Base-by-base conservation (phyloP, 1,284 basidiomycete species). In the Sporisorium reilianum region DNA sequence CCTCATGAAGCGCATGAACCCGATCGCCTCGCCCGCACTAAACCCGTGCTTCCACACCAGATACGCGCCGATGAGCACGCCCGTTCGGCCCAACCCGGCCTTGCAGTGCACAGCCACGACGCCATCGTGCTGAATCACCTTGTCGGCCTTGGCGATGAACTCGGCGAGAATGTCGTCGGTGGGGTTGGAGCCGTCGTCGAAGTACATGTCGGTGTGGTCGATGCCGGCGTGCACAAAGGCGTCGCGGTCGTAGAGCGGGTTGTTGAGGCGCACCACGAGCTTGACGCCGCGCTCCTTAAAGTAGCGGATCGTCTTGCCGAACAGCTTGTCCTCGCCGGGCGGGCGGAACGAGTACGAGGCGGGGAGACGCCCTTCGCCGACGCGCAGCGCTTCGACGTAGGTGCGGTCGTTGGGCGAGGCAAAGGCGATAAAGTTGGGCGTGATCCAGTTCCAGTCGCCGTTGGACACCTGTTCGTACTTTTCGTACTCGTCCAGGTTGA, bases 1-100 rank as follows among this genome's bases (percentile, higher is more conserved):
- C 44, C 96, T 90, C 71, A 97, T 91, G 75, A 99, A 92, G 23
- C 97, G 91, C 97, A 99, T 99, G 86, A 95, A 98, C 0, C 92
- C 97, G 68, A 99, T 99, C 10, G 92, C 95, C 86, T 99, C 97
- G 61, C 91, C 90, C 0, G 96, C 95, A n/a, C 94, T 94, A 84
- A 99, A 99, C n/a, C 93, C 93, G 82, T 98, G 95, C 87, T 97
- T 97, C 93, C 97, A 99, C 77, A 97, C 93, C 61, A 99, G 89
- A 87, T 98, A 99, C 3, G 97, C 97, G 48, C 85, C 80, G 70
- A 99, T 96, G 67, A 99, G 87, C 4, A 95, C 96, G 5, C 97
- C 96, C 3, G 94, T 97, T 53, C 94, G 89, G 23, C 94, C 94
- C 22, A 97, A 88, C 23, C 94, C 94, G 52, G 94, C 94, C 88